Evolutionary conservation across 108 stramenopile species (phyloP).

Genomic region (Cyclotella choctawhatcheeana): DNA sequence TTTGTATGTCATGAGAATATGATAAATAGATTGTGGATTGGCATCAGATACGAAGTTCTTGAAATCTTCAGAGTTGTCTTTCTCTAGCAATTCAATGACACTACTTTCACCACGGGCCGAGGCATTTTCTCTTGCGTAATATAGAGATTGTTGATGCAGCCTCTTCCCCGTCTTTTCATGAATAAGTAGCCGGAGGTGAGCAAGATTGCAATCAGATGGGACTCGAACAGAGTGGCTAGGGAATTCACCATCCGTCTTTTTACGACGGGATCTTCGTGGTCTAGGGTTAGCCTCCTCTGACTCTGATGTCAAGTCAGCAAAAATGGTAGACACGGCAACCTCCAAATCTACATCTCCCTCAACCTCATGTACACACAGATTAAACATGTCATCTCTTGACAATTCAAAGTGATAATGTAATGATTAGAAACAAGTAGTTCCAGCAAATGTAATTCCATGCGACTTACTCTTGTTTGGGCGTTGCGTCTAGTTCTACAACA

Average conservation of each 20-base stretch:
- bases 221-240: slow-evolving; percentile 27
- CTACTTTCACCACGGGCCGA: neutral
- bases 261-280: slow-evolving; percentile 41
- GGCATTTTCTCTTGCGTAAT: neutral
- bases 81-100: slow-evolving; percentile 19
- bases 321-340: slow-evolving; percentile 39
- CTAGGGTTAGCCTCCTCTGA: neutral
- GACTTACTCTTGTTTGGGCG: neutral
- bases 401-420: no score
- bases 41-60: neutral
- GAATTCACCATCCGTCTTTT: slow-evolving; percentile 11
- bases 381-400: slow-evolving; percentile 10
- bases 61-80: slow-evolving; percentile 15
- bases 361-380: slow-evolving; percentile 45
- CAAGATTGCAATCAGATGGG: slow-evolving; percentile 44
- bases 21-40: neutral
- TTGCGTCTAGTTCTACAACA: neutral
- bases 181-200: slow-evolving; percentile 45
- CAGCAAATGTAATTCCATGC: neutral
- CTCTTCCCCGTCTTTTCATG: slow-evolving; percentile 32
- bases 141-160: slow-evolving; percentile 35
- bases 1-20: slow-evolving; percentile 9
- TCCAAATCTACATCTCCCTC: slow-evolving; percentile 35
- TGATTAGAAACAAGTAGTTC: neutral
- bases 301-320: slow-evolving; percentile 7